Percentiles rank a stretch among this genome's conserved stretches.
These are phyloP conservation scores for Priceomyces medius DNA, from an alignment of 805 yeast species.

Conservation along the genomic window DNA sequence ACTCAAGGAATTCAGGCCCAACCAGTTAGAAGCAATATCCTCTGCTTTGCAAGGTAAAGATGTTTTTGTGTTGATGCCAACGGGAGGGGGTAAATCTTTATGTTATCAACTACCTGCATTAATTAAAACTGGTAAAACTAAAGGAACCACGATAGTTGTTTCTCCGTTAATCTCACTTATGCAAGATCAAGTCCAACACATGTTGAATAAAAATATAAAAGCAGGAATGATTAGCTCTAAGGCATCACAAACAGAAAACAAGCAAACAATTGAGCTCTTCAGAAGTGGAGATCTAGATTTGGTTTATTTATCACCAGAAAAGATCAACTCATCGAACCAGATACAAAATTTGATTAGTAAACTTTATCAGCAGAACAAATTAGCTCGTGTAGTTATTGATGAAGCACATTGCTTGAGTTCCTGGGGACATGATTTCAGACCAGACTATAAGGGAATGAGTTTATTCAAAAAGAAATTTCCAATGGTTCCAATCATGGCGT, in stretches of 20 bases:
- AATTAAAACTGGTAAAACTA: constrained; percentile 67
- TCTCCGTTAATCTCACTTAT: constrained; percentile 93
- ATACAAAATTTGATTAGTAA: constrained; percentile 62
- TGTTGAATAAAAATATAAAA: constrained; percentile 60
- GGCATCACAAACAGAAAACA: constrained; percentile 61
- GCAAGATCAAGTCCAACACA: constrained; percentile 94
- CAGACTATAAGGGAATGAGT: constrained; percentile 84
- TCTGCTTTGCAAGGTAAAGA: constrained; percentile 76
- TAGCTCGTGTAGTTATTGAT: constrained; percentile 90
- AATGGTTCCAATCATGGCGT: constrained; percentile 85
- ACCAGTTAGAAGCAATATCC: constrained; percentile 84
- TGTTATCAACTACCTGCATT: constrained; percentile 96
- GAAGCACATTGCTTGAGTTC: constrained; percentile 98
- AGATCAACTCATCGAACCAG: constrained; percentile 74
- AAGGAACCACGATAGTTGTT: constrained; percentile 85
- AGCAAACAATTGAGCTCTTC: constrained; percentile 59
- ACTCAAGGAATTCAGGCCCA: constrained; percentile 65
- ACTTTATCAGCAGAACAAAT: constrained; percentile 51
- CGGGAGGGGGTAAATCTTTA: constrained; percentile 96
- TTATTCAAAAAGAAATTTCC: constrained; percentile 74
- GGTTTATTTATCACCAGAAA: constrained; percentile 91
- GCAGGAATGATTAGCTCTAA: constrained; percentile 90
- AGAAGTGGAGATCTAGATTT: constrained; percentile 67
- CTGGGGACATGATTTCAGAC: constrained; percentile 99
- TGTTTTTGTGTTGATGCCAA: constrained; percentile 95